Base-by-base conservation (phyloP, 306 rosid species). In the Ormosia emarginata region DNA sequence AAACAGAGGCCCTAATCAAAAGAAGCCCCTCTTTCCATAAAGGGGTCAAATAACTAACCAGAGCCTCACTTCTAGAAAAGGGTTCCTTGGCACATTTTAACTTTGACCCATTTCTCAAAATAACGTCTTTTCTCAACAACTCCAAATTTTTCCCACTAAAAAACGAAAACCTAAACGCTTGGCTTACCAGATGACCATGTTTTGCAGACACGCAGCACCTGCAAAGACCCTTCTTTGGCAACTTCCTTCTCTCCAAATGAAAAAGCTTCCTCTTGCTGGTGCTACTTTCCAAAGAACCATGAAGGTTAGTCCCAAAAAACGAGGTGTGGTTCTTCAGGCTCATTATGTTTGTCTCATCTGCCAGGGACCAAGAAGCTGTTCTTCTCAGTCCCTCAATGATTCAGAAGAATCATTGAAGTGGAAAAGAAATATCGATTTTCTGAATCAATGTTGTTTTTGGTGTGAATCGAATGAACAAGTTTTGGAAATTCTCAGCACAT, bases 11-110 rank as follows among this genome's bases (percentile, higher is more conserved):
- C 83, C 99, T 90, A 40, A 95, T 5, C 7, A 93, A 78, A 86
- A 95, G 69, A 58, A 95, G 61, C 67, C 96, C 94, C 75, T 93
- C 94, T n/a, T 90, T 85, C 95, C 90, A 88, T 82, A 88, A 52
- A 72, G 90, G 82, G 33, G 78, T 76, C 70, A 90, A 68, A 75
- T 89, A 88, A 78, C 86, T 85, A 53, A 78, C 85, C 74, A 95
- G 50, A 71, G 80, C 80, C 71, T 85, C 87, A 64, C 88, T 86
- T 68, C 57, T 82, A 74, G 80, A 75, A 87, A 89, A 87, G 6
- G 87, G 91, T 69, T 88, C 93, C 39, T 80, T 89, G 33, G 81
- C 82, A 64, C 97, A 95, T 78, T 86, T 91, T 82, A 87, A 87
- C 88, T 85, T 85, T 73, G 55, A 83, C 74, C 71, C 90, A 52